A percentile compares a stretch with the other conserved stretches of the same genome.
These are phyloP conservation scores for Cladorrhinum sp. DNA, from an alignment of 2,329 filamentous ascomycete species.

Conservation along the genomic window DNA sequence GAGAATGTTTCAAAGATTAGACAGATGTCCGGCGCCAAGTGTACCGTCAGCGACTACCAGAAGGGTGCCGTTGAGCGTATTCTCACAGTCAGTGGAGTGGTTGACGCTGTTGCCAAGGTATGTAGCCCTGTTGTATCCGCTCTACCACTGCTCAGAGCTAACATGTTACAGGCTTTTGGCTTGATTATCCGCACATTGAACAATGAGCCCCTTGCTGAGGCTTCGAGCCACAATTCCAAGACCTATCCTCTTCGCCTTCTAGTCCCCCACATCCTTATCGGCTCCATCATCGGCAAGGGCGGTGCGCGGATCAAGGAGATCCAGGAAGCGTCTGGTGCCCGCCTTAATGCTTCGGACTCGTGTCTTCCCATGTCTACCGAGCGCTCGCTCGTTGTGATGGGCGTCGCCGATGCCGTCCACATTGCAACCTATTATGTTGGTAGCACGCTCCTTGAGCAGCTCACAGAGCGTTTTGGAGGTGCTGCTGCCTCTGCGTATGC, in stretches of 20 bases:
- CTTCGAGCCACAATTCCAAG: constrained; percentile 92
- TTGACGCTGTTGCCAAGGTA: constrained; percentile 95
- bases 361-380: constrained; percentile 93
- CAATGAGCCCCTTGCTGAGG: constrained; percentile 84
- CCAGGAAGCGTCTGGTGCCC: constrained; percentile 93
- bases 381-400: constrained; percentile 95
- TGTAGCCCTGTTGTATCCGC: neutral
- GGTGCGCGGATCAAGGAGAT: constrained; percentile 97
- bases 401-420: constrained; percentile 96
- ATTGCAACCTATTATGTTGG: constrained; percentile 99
- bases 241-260: constrained; percentile 94
- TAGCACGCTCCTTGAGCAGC: constrained; percentile 94
- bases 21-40: constrained; percentile 92
- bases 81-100: constrained; percentile 91
- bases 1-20: constrained; percentile 98
- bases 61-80: constrained; percentile 97
- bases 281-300: constrained; percentile 97
- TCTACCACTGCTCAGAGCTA: constrained; percentile 25
- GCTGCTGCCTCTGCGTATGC: constrained; percentile 97
- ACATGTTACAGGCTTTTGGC: constrained; percentile 74
- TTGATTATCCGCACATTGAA: constrained; percentile 97
- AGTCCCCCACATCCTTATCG: constrained; percentile 94
- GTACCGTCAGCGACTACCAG: constrained; percentile 97
- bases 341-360: constrained; percentile 92
- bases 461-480: constrained; percentile 94